Evolutionary conservation across 495 filamentous ascomycete genomes (phyloP).

Genomic region (Talaromyces proteolyticus): DNA sequence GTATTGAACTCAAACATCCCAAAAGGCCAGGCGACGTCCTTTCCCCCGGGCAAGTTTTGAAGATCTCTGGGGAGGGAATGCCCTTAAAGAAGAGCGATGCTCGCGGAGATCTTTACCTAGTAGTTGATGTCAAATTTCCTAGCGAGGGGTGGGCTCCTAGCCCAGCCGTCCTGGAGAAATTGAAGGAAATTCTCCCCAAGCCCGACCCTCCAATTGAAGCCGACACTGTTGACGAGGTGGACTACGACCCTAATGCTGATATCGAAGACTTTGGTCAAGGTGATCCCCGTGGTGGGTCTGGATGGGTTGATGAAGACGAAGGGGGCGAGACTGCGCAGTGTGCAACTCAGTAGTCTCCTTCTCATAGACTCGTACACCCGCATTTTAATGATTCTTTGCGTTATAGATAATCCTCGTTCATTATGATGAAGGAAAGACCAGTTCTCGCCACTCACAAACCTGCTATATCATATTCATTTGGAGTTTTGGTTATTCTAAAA

Average conservation of each 20-base stretch:
- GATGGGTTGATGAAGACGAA: conserved; percentile 79
- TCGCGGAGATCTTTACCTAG: conserved; percentile 82
- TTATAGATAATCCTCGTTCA: too few relatives aligned
- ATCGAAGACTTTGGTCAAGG: conserved; percentile 73
- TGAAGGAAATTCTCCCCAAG: conserved; percentile 70
- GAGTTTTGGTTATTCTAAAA: too few relatives aligned
- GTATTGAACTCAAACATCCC: conserved; percentile 71
- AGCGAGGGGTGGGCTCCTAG: conserved; percentile 75
- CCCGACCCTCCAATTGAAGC: conserved; percentile 51
- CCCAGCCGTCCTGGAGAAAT: conserved; percentile 55
- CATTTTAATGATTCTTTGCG: too few relatives aligned
- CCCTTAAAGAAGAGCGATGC: conserved; percentile 76
- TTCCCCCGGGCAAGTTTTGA: conserved; percentile 75
- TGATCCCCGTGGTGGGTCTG: conserved; percentile 64
- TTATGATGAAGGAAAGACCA: too few relatives aligned
- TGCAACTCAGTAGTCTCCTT: conserved; percentile 64
- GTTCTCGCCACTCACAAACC: too few relatives aligned
- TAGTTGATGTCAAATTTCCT: conserved; percentile 85
- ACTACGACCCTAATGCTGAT: conserved; percentile 72
- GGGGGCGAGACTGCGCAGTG: conserved; percentile 64
- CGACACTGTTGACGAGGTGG: conserved; percentile 78
- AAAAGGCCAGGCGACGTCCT: conserved; percentile 68
- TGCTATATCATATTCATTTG: too few relatives aligned
- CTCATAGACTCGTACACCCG: too few relatives aligned
- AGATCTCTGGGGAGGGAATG: conserved; percentile 88